Evolutionary conservation across 495 filamentous ascomycete species (phyloP).

Genomic region (Trichoderma orchidacearum): DNA sequence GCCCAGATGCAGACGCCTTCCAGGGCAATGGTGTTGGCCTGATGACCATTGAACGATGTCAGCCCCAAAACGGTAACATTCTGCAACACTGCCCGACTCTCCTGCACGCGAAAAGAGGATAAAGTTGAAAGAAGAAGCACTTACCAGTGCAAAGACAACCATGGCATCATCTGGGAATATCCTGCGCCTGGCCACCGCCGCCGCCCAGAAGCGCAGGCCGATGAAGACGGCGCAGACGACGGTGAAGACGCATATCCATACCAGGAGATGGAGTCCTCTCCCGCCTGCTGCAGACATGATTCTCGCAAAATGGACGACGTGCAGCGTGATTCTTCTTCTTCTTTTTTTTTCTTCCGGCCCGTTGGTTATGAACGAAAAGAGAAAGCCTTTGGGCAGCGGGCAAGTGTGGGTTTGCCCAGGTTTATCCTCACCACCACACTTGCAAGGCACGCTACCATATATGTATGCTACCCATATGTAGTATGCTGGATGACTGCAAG

Average conservation of each 20-base stretch:
- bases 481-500: not conserved
- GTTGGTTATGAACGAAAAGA: no score
- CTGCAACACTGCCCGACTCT: not conserved
- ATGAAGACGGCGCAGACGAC: not conserved
- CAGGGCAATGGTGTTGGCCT: not conserved
- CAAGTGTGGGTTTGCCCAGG: no score
- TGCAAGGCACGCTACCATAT: no score
- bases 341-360: no score
- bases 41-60: no score
- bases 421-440: no score
- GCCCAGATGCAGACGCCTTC: slow-evolving; percentile 2
- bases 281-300: not conserved
- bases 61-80: not conserved
- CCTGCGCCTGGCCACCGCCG: not conserved
- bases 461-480: no score
- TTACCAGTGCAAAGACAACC: not conserved
- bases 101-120: not conserved
- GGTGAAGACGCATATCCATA: not conserved
- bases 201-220: not conserved
- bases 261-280: not conserved
- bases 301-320: not conserved
- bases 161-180: not conserved
- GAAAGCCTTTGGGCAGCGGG: no score
- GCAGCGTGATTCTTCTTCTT: no score
- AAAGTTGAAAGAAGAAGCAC: not conserved